Evolutionary conservation across 2,329 filamentous ascomycete species (phyloP).

Genomic region (Stemphylium beticola): DNA sequence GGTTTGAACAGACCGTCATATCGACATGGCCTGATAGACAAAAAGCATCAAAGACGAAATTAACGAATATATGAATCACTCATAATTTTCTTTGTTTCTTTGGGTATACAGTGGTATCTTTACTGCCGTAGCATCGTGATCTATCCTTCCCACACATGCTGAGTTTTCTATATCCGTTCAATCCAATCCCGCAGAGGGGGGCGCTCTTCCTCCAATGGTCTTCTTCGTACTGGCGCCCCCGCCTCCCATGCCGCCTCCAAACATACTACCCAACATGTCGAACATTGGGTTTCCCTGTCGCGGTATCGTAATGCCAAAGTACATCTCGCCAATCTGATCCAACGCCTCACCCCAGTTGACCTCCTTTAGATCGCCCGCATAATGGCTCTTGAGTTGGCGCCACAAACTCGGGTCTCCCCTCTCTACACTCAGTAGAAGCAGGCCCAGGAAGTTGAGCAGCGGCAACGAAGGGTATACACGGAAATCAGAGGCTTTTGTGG

Average conservation of each 20-base stretch:
- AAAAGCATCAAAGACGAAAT: neutral
- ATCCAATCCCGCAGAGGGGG: constrained; percentile 46
- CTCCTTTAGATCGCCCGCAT: constrained; percentile 78
- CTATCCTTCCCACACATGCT: neutral
- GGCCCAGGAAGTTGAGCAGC: constrained; percentile 90
- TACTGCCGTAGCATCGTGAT: constrained; percentile 5
- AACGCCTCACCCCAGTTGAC: constrained; percentile 79
- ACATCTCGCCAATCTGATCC: constrained; percentile 91
- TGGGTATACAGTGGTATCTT: constrained; percentile 11
- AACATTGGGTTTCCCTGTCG: constrained; percentile 90
- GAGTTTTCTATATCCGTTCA: constrained; percentile 15
- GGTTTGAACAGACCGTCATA: neutral
- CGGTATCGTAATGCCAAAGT: constrained; percentile 90
- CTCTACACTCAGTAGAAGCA: constrained; percentile 84
- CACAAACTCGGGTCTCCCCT: constrained; percentile 79
- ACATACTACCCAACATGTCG: constrained; percentile 97
- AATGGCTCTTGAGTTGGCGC: constrained; percentile 81
- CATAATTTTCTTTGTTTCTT: neutral
- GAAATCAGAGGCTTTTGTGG: constrained; percentile 73
- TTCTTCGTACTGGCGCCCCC: constrained; percentile 54
- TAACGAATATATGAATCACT: constrained; percentile 3
- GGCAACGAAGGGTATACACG: constrained; percentile 89
- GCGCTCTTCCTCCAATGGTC: constrained; percentile 46
- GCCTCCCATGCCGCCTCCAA: constrained; percentile 75
- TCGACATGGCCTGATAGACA: constrained; percentile 4